Conservation (phyloP, 805 yeast species). For the Lachancea sp. region DNA sequence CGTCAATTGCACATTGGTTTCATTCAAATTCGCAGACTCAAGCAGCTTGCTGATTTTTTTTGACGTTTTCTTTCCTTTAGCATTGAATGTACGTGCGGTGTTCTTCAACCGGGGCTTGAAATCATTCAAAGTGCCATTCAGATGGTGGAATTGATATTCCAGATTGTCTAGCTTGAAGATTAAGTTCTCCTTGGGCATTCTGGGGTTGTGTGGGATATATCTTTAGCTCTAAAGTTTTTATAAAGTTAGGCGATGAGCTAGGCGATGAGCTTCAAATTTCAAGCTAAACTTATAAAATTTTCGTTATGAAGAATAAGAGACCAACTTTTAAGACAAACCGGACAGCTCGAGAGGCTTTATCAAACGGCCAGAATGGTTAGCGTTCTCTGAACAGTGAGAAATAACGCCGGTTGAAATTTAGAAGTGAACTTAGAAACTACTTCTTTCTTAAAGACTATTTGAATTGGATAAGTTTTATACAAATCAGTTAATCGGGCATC, state of each 20-base stretch:
- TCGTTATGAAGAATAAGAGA: too few relatives aligned
- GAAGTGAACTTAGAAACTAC: too few relatives aligned
- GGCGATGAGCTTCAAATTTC: not conserved
- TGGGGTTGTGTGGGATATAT: not conserved
- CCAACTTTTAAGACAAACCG: too few relatives aligned
- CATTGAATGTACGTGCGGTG: constrained; percentile 27
- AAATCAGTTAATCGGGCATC: too few relatives aligned
- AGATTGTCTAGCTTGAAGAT: constrained; percentile 31
- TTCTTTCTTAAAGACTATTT: too few relatives aligned
- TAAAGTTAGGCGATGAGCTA: not conserved
- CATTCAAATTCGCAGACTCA: constrained; percentile 10
- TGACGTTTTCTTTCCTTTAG: constrained; percentile 29
- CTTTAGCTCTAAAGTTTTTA: not conserved
- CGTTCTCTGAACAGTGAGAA: too few relatives aligned
- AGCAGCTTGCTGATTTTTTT: constrained; percentile 22
- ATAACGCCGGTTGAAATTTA: too few relatives aligned
- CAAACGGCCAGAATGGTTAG: too few relatives aligned
- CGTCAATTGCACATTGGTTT: constrained; percentile 15
- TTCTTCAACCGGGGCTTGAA: constrained; percentile 30
- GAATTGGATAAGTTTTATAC: too few relatives aligned
- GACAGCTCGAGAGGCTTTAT: not conserved
- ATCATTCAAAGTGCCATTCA: constrained; percentile 21
- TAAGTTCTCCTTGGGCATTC: constrained; percentile 32
- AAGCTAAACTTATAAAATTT: too few relatives aligned
- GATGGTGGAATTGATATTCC: constrained; percentile 30